Percentiles rank a stretch among this genome's conserved stretches.
Conservation (phyloP, 1,284 basidiomycete species). For the Earliella scabrosa region DNA sequence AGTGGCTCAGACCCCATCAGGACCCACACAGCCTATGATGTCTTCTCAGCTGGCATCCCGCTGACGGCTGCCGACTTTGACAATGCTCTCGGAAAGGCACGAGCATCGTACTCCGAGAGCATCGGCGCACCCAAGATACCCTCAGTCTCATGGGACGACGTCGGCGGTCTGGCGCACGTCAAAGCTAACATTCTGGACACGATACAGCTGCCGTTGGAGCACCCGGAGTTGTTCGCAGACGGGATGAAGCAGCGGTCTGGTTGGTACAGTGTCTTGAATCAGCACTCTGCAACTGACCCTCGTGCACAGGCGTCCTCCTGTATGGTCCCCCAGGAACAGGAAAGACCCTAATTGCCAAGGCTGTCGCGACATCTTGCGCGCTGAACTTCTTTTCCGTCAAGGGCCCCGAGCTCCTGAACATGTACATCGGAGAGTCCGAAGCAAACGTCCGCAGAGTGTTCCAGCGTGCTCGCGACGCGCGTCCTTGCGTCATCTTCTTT, state of each 20-base stretch:
- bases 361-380: conserved; percentile 91
- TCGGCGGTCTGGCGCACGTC: conserved; percentile 89
- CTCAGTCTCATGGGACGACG: conserved; percentile 96
- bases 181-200: conserved; percentile 97
- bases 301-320: conserved; percentile 77
- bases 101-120: conserved; percentile 85
- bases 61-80: conserved; percentile 77
- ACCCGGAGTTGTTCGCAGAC: conserved; percentile 91
- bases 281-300: not conserved
- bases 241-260: conserved; percentile 97
- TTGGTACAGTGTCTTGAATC: conserved; percentile 32
- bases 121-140: conserved; percentile 98
- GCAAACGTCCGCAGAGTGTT: conserved; percentile 95
- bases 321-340: conserved; percentile 96
- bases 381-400: conserved; percentile 97
- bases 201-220: conserved; percentile 93
- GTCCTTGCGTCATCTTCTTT: conserved; percentile 95
- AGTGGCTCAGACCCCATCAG: no score
- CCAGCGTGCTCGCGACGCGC: conserved; percentile 87
- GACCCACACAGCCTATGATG: conserved; percentile 10
- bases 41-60: conserved; percentile 54
- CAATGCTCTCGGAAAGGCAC: conserved; percentile 74
- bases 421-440: conserved; percentile 99
- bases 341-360: conserved; percentile 94
- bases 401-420: conserved; percentile 94